These are phyloP conservation scores for Panaeolus papilionaceus DNA, from an alignment of 768 basidiomycete species.

Conservation along the genomic window DNA sequence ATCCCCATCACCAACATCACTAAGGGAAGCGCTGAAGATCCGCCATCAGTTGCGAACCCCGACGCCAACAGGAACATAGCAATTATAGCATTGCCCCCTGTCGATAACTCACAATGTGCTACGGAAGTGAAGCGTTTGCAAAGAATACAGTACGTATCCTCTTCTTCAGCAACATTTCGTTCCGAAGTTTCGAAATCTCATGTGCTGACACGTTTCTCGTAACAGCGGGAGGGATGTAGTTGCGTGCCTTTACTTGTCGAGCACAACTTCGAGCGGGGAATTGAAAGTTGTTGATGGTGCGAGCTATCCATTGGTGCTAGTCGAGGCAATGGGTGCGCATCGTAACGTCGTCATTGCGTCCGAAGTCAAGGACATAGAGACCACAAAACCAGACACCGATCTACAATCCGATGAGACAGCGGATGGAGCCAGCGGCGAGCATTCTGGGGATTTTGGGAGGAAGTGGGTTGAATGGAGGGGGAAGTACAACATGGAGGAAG, in stretches of 20 bases:
- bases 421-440: background rate
- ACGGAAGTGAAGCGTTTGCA: background rate
- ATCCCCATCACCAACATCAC: background rate
- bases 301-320: background rate
- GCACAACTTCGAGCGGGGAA: background rate
- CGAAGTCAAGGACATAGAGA: background rate
- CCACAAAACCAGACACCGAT: background rate
- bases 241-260: background rate
- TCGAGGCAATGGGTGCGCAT: background rate
- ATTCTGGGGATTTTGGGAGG: background rate
- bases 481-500: background rate
- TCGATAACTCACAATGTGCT: background rate
- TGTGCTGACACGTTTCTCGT: background rate
- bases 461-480: background rate
- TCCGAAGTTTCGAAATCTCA: background rate
- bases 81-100: background rate
- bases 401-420: background rate
- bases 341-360: background rate
- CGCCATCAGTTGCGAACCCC: background rate
- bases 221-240: background rate
- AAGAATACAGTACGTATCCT: background rate
- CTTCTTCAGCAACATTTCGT: background rate
- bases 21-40: constrained; percentile 2
- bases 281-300: background rate
- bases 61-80: background rate